A percentile compares a stretch with the other conserved stretches of the same genome.
Conservation (phyloP, 2,329 filamentous ascomycete genomes). For the Aspergillus intermedius region DNA sequence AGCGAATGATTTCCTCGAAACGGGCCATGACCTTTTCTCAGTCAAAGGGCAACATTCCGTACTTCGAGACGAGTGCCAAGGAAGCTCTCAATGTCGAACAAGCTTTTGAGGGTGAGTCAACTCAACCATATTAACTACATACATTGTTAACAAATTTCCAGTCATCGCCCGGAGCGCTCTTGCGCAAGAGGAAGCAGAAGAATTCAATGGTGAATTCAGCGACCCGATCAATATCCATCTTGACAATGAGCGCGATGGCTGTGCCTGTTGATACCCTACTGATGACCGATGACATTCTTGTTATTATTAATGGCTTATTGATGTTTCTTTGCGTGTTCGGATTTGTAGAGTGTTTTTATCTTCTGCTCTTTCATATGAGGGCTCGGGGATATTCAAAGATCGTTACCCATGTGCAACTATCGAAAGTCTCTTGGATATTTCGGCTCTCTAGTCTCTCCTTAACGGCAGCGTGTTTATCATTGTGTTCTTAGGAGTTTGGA, state of each 20-base stretch:
- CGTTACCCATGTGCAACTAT: background rate
- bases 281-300: slow-evolving; percentile 16
- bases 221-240: slow-evolving; percentile 98
- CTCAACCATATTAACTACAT: background rate
- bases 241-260: slow-evolving; percentile 86
- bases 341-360: slow-evolving; percentile 12
- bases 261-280: slow-evolving; percentile 64
- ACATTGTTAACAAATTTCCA: slow-evolving; percentile 32
- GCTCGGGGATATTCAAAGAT: background rate
- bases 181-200: slow-evolving; percentile 93
- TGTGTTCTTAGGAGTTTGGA: slow-evolving; percentile 21
- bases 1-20: slow-evolving; percentile 93
- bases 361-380: slow-evolving; percentile 7
- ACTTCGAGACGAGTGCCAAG: slow-evolving; percentile 99
- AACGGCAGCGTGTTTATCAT: slow-evolving; percentile 5
- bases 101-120: slow-evolving; percentile 61
- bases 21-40: slow-evolving; percentile 96
- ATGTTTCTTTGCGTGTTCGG: slow-evolving; percentile 8
- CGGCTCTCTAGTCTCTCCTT: slow-evolving; percentile 5
- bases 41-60: slow-evolving; percentile 93
- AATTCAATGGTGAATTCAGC: slow-evolving; percentile 94
- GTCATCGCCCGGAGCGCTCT: slow-evolving; percentile 95
- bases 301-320: slow-evolving; percentile 13
- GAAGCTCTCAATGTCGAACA: slow-evolving; percentile 97
- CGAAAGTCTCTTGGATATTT: background rate